Evolutionary conservation across 2,329 filamentous ascomycete genomes (phyloP).

Genomic region (Bertia moriformis): DNA sequence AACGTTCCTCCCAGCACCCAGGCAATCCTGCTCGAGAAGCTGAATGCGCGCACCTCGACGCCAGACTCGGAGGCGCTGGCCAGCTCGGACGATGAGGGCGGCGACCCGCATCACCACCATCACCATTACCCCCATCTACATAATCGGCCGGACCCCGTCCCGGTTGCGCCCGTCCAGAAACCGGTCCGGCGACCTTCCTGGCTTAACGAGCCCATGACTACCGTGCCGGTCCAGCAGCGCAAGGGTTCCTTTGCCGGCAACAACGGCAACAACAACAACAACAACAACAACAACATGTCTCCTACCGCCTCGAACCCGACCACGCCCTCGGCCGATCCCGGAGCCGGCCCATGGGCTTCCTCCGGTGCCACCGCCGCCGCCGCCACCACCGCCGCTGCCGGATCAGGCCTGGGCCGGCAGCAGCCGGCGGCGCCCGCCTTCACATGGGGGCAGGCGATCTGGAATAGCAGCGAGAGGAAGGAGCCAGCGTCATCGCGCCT

Average conservation of each 20-base stretch:
- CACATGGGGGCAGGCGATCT: conserved; percentile 63
- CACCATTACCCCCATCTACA: conserved; percentile 15
- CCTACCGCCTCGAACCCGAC: conserved; percentile 68
- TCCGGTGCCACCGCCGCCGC: no score
- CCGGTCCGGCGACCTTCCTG: conserved; percentile 65
- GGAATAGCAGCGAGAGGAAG: conserved; percentile 67
- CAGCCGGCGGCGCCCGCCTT: conserved; percentile 26
- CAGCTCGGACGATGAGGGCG: conserved; percentile 90
- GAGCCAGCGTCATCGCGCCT: conserved; percentile 63
- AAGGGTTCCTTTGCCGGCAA: conserved; percentile 56
- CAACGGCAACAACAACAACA: no score
- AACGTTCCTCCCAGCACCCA: conserved; percentile 38
- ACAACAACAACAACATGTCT: conserved; percentile 61
- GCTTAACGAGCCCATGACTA: conserved; percentile 68
- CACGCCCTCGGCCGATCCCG: conserved; percentile 58
- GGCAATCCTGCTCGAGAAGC: conserved; percentile 58
- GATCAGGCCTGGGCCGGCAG: conserved; percentile 30
- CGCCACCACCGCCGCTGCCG: no score
- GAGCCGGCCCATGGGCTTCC: conserved; percentile 35
- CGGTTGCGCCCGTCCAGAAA: conserved; percentile 35
- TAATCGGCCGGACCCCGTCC: conserved; percentile 18
- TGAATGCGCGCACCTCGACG: conserved; percentile 67
- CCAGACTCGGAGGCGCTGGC: conserved; percentile 87
- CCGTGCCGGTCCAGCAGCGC: conserved; percentile 27
- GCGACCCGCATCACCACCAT: conserved; percentile 48